phyloP scores from a whole-genome alignment of 2,329 filamentous ascomycete species.

The Exophiala sp. region DNA sequence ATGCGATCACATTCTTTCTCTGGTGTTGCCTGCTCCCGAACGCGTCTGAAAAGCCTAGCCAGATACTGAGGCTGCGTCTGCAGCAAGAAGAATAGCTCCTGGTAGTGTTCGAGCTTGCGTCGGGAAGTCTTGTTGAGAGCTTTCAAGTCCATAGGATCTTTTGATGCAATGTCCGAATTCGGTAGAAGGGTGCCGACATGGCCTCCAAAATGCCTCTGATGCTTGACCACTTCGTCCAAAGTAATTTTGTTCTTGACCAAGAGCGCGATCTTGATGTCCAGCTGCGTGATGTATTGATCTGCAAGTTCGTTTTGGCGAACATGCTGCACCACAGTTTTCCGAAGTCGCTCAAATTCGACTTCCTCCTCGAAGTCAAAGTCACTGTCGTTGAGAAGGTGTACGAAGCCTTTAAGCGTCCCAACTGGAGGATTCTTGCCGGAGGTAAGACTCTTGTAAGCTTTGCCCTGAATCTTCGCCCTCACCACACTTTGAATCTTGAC shows the following conservation, averaged over 20 bases:
- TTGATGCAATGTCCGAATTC: slow-evolving; percentile 81
- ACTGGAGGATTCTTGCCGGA: slow-evolving; percentile 96
- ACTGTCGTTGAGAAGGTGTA: slow-evolving; percentile 94
- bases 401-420: slow-evolving; percentile 95
- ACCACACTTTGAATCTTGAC: slow-evolving; percentile 98
- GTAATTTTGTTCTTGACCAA: slow-evolving; percentile 99
- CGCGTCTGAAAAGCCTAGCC: slow-evolving; percentile 76
- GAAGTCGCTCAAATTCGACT: slow-evolving; percentile 89
- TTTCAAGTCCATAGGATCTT: slow-evolving; percentile 93
- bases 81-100: slow-evolving; percentile 94
- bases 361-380: slow-evolving; percentile 99
- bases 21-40: slow-evolving; percentile 77
- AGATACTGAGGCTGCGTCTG: slow-evolving; percentile 97
- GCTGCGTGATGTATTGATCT: slow-evolving; percentile 95
- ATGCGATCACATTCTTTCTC: slow-evolving; percentile 93
- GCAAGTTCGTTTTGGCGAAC: slow-evolving; percentile 95
- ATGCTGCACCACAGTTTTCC: slow-evolving; percentile 95
- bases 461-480: slow-evolving; percentile 88
- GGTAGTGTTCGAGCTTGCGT: slow-evolving; percentile 93
- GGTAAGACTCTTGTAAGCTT: slow-evolving; percentile 96
- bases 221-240: slow-evolving; percentile 92
- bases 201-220: slow-evolving; percentile 93
- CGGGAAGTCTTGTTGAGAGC: slow-evolving; percentile 95
- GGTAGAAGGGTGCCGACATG: slow-evolving; percentile 79
- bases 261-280: slow-evolving; percentile 98